phyloP scores from a whole-genome alignment of 139 green algal species.

The Penium margaritaceum region DNA sequence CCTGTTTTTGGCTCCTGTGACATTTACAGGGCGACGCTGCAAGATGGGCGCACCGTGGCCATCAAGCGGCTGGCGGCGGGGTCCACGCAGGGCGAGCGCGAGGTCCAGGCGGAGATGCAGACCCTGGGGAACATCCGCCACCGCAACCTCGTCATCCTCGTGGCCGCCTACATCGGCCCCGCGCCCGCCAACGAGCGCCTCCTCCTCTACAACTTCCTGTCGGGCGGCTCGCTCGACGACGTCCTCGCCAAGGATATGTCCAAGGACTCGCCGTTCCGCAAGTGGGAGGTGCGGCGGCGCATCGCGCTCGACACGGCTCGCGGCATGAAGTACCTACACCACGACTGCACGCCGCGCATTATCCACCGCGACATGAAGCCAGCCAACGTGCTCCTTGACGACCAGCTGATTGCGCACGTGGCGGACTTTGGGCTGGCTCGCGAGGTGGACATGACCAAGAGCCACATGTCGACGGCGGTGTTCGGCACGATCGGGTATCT shows the following conservation, averaged over 20 bases:
- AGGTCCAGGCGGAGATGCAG: constrained; percentile 22
- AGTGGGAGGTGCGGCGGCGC: background rate
- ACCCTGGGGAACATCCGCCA: constrained; percentile 25
- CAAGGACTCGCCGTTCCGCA: background rate
- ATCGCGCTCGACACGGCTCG: constrained; percentile 3
- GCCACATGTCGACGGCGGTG: constrained; percentile 1
- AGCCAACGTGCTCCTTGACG: constrained; percentile 50
- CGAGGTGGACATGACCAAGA: background rate
- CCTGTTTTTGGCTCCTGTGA: too few species aligned
- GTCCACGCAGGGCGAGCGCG: constrained; percentile 14
- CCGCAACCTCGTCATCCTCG: constrained; percentile 30
- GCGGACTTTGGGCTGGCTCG: constrained; percentile 11
- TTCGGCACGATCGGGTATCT: constrained; percentile 6
- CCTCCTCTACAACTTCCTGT: constrained; percentile 30
- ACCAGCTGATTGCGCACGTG: constrained; percentile 43
- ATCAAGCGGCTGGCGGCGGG: constrained; percentile 17
- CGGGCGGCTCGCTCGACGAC: background rate
- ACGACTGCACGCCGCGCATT: constrained; percentile 20
- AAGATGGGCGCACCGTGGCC: constrained; percentile 7
- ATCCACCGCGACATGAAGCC: constrained; percentile 56
- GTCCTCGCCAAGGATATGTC: constrained; percentile 14
- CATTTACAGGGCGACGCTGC: constrained; percentile 9
- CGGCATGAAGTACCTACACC: constrained; percentile 54
- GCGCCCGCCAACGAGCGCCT: background rate
- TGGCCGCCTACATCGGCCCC: constrained; percentile 12